Evolutionary conservation across 148 eudicot species (phyloP).

Genomic region (Hydrangea macrophylla): DNA sequence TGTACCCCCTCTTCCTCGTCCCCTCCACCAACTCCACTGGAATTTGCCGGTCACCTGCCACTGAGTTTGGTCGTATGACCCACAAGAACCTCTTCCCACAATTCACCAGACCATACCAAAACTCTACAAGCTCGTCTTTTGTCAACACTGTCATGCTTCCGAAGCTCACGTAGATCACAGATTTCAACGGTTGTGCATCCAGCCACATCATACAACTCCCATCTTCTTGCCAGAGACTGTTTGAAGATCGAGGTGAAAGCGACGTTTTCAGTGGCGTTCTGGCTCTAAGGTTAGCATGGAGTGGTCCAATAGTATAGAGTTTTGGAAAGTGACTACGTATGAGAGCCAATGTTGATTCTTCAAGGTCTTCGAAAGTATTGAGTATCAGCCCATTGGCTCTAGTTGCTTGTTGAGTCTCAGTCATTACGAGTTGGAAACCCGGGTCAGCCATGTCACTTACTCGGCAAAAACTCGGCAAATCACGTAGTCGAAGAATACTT

Average conservation of each 20-base stretch:
- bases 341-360: constrained; percentile 24
- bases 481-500: constrained; percentile 31
- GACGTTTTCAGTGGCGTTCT: not conserved
- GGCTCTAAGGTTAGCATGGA: constrained; percentile 22
- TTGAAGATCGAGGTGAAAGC: constrained; percentile 4
- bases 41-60: constrained; percentile 4
- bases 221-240: constrained; percentile 26
- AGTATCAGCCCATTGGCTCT: constrained; percentile 37
- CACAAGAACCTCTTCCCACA: constrained; percentile 33
- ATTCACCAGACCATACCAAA: constrained; percentile 37
- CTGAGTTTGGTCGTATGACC: constrained; percentile 25
- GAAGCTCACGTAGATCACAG: constrained; percentile 35
- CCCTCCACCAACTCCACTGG: constrained; percentile 16
- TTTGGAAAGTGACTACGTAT: constrained; percentile 26
- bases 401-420: constrained; percentile 12
- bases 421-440: constrained; percentile 8
- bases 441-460: constrained; percentile 10
- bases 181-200: constrained; percentile 23
- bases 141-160: constrained; percentile 29
- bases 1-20: constrained; percentile 25
- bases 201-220: constrained; percentile 32
- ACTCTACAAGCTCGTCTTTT: constrained; percentile 28
- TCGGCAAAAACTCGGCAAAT: constrained; percentile 27
- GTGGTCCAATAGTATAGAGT: constrained; percentile 42
- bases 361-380: constrained; percentile 44